Percentiles rank a stretch among this genome's conserved stretches.
Evolutionary conservation across 106 monocot genomes (phyloP).

Genomic region (Hemerocallis citrina): DNA sequence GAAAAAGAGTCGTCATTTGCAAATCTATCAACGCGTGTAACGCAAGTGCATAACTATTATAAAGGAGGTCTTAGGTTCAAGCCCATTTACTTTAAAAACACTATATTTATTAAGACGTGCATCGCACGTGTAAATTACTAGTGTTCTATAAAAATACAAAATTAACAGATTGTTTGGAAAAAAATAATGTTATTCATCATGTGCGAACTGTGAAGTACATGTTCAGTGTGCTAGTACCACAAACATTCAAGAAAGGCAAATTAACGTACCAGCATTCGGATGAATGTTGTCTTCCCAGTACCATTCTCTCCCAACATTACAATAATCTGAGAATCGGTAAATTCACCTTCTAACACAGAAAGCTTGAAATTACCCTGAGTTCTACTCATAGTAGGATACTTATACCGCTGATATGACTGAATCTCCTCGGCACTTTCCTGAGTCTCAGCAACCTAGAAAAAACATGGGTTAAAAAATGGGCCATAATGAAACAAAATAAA

Average conservation of each 20-base stretch:
- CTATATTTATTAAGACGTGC: neutral
- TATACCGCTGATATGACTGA: constrained; percentile 85
- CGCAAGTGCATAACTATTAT: too few species aligned
- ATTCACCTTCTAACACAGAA: constrained; percentile 73
- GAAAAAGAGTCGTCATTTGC: too few species aligned
- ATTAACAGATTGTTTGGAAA: neutral
- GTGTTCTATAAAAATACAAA: neutral
- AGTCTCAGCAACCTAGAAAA: constrained; percentile 84
- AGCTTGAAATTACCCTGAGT: constrained; percentile 89
- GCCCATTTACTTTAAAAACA: neutral
- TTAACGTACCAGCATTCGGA: constrained; percentile 85
- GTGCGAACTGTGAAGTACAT: neutral
- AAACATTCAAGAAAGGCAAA: neutral
- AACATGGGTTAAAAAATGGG: neutral
- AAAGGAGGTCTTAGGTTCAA: neutral
- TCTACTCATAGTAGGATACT: constrained; percentile 85
- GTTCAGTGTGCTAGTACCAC: neutral
- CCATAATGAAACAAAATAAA: neutral
- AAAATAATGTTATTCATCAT: neutral
- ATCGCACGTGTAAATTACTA: neutral
- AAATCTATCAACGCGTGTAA: too few species aligned
- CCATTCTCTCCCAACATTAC: constrained; percentile 99
- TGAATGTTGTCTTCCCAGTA: constrained; percentile 96
- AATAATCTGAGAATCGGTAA: constrained; percentile 97
- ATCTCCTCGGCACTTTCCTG: constrained; percentile 96